A percentile compares a stretch with the other conserved stretches of the same genome.
Conservation (phyloP, 768 basidiomycete genomes). For the Mycena olivaceomarginata region DNA sequence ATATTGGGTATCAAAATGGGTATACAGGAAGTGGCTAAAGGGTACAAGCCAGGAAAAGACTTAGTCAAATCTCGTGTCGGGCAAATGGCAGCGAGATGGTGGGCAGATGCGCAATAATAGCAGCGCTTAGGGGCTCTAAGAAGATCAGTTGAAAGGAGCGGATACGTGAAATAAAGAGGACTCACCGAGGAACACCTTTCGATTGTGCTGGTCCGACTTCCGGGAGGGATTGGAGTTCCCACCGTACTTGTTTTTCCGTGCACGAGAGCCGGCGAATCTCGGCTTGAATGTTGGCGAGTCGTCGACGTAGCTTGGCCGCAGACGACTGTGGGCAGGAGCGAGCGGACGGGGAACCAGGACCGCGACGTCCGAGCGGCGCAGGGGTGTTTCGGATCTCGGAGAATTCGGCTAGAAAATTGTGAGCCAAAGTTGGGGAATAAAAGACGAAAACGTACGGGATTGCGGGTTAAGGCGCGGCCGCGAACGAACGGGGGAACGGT, state of each 20-base stretch:
- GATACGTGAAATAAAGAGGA: too few species aligned
- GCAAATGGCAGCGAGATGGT: not conserved
- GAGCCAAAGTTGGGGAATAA: too few species aligned
- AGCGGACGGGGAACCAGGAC: not conserved
- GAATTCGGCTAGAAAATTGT: too few species aligned
- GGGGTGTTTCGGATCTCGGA: too few species aligned
- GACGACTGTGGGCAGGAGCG: not conserved
- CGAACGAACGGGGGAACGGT: too few species aligned
- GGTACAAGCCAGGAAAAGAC: not conserved
- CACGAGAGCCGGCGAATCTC: slow-evolving; percentile 9
- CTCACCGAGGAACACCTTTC: too few species aligned
- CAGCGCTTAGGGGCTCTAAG: not conserved
- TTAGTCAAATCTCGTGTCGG: not conserved
- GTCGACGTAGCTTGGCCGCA: not conserved
- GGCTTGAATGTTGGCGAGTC: not conserved
- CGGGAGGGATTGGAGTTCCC: not conserved
- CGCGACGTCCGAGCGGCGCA: not conserved
- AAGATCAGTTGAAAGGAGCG: not conserved
- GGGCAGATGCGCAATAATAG: not conserved
- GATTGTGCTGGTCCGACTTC: too few species aligned
- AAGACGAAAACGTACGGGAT: too few species aligned
- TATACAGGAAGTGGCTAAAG: not conserved
- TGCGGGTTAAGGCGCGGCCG: too few species aligned
- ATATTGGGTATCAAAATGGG: not conserved
- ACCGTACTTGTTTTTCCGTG: not conserved